Conservation (phyloP, 176 grass and related monocot genomes). For the Cocos nucifera region DNA sequence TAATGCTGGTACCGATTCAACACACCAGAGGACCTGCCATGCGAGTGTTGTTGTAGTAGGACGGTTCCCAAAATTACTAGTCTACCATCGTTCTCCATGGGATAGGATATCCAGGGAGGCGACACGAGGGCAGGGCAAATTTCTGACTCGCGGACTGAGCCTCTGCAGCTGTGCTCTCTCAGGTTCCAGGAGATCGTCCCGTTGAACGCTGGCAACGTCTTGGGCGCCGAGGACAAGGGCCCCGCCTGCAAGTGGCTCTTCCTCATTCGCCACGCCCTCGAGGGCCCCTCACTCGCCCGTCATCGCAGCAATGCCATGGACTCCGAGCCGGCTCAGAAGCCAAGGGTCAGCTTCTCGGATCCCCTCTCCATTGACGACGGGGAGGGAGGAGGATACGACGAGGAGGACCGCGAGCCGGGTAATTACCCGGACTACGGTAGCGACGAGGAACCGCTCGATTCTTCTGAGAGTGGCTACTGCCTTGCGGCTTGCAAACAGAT, state of each 20-base stretch:
- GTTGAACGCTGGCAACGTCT: constrained; percentile 68
- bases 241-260: constrained; percentile 52
- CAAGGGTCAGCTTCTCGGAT: constrained; percentile 37
- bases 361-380: constrained; percentile 17
- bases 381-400: constrained; percentile 14
- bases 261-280: constrained; percentile 48
- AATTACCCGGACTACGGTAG: constrained; percentile 16
- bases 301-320: not conserved
- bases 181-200: constrained; percentile 96
- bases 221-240: constrained; percentile 54
- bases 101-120: too few relatives aligned
- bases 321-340: not conserved
- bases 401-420: not conserved
- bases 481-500: constrained; percentile 75
- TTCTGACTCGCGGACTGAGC: not conserved
- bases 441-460: constrained; percentile 29
- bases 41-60: too few relatives aligned
- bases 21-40: too few relatives aligned
- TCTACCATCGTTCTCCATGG: too few relatives aligned
- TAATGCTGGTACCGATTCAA: too few relatives aligned
- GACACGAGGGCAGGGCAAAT: too few relatives aligned
- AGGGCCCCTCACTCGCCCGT: not conserved
- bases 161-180: not conserved
- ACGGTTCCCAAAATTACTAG: too few relatives aligned
- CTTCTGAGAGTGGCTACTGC: constrained; percentile 9